These are phyloP conservation scores for Chlorociboria aeruginascens DNA, from an alignment of 495 filamentous ascomycete species.

Conservation along the genomic window DNA sequence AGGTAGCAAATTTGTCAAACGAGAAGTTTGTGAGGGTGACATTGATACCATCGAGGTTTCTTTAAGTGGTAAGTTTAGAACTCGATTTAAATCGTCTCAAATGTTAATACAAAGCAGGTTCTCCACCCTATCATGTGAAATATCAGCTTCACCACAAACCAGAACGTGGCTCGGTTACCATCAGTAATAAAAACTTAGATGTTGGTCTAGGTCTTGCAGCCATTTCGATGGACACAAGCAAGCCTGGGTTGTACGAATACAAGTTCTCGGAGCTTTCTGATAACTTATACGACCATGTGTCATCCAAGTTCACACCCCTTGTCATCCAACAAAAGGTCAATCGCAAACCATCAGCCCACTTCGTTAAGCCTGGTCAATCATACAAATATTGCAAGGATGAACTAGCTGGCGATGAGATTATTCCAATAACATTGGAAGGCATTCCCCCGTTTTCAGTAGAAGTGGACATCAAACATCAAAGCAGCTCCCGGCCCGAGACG, in stretches of 20 bases:
- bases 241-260: constrained; percentile 76
- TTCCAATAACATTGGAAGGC: constrained; percentile 74
- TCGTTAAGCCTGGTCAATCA: constrained; percentile 79
- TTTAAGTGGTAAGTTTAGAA: constrained; percentile 48
- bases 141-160: constrained; percentile 67
- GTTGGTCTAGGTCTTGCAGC: constrained; percentile 59
- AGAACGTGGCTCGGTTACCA: constrained; percentile 44
- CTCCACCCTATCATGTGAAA: constrained; percentile 69
- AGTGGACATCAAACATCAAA: constrained; percentile 83
- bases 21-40: constrained; percentile 88
- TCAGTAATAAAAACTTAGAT: constrained; percentile 53
- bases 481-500: constrained; percentile 63
- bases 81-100: constrained; percentile 1
- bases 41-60: constrained; percentile 74
- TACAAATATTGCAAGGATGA: constrained; percentile 91
- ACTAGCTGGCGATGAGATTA: constrained; percentile 64
- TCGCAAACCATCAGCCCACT: constrained; percentile 63
- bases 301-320: constrained; percentile 47
- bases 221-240: constrained; percentile 70
- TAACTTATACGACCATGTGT: constrained; percentile 65
- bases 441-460: constrained; percentile 83
- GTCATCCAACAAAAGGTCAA: constrained; percentile 72
- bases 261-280: constrained; percentile 72
- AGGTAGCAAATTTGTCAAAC: constrained; percentile 47
- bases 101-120: constrained; percentile 30